A percentile compares a stretch with the other conserved stretches of the same genome.
Conservation (phyloP, 2,329 filamentous ascomycete species). For the Ophiostoma triangulosporum region DNA sequence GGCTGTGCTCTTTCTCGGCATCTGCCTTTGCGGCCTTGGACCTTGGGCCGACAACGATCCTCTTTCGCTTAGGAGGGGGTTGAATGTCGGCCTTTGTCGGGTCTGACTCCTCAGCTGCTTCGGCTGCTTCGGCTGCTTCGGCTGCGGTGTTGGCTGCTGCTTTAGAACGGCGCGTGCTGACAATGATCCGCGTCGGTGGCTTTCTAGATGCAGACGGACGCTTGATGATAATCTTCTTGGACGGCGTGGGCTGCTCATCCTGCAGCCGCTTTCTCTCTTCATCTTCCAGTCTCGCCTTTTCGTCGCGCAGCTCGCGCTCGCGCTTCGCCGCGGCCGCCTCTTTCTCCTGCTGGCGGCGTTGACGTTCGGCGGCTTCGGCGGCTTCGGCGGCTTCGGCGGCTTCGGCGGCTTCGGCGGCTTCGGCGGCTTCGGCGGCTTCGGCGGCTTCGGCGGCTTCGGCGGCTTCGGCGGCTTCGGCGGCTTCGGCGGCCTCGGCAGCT, state of each 20-base stretch:
- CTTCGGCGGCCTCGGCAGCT: neutral
- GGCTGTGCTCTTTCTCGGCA: neutral
- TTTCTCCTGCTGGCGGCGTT: neutral
- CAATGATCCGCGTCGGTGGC: conserved; percentile 13
- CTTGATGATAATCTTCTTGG: conserved; percentile 34
- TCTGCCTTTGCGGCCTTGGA: neutral
- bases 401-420: neutral
- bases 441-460: neutral
- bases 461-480: neutral
- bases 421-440: neutral
- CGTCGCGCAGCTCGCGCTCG: neutral
- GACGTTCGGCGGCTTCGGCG: neutral
- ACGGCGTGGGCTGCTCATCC: conserved; percentile 11
- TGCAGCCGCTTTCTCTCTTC: conserved; percentile 10
- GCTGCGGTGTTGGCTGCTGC: conserved; percentile 17
- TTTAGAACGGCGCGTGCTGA: conserved; percentile 11
- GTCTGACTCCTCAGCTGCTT: neutral
- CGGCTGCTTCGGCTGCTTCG: neutral
- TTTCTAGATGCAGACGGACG: conserved; percentile 19
- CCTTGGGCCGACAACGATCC: conserved; percentile 4
- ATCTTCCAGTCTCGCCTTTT: neutral
- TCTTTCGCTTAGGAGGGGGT: neutral
- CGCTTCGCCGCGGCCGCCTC: neutral
- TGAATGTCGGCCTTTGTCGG: neutral
- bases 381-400: neutral